Percentiles rank a stretch among this genome's conserved stretches.
Evolutionary conservation across 2,329 filamentous ascomycete genomes (phyloP).

Genomic region (Aspergillus texensis): DNA sequence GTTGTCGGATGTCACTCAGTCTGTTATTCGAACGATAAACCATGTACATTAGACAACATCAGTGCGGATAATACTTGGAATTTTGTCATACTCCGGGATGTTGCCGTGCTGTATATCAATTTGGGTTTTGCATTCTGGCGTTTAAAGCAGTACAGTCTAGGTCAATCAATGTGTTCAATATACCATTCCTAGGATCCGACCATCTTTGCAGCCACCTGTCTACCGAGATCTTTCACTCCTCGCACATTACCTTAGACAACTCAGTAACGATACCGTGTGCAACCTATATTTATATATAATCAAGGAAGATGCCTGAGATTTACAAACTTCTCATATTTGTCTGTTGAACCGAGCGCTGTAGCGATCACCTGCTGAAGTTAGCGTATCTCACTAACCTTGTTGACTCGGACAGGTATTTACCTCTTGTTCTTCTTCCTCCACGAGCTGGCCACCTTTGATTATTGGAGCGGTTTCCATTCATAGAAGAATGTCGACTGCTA

Average conservation of each 20-base stretch:
- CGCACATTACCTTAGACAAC: neutral
- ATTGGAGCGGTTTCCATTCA: constrained; percentile 12
- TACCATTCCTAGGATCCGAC: constrained; percentile 10
- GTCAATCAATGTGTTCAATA: constrained; percentile 27
- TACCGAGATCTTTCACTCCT: neutral
- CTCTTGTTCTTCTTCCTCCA: constrained; percentile 22
- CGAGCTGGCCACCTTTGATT: constrained; percentile 9
- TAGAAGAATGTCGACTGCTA: constrained; percentile 25
- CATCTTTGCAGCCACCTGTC: constrained; percentile 4
- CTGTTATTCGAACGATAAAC: constrained; percentile 17
- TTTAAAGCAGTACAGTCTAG: constrained; percentile 29
- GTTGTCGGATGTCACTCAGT: neutral
- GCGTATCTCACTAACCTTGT: neutral
- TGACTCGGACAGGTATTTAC: constrained; percentile 21
- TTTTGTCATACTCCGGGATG: neutral
- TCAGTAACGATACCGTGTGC: neutral
- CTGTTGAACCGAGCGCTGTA: constrained; percentile 36
- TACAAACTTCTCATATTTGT: constrained; percentile 4
- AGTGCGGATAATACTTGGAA: constrained; percentile 9
- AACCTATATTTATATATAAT: neutral
- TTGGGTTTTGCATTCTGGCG: constrained; percentile 29
- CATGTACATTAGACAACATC: constrained; percentile 29
- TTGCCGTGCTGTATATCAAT: constrained; percentile 21
- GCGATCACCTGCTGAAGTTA: constrained; percentile 30
- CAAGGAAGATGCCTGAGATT: neutral